A percentile compares a stretch with the other conserved stretches of the same genome.
Evolutionary conservation across 768 basidiomycete species (phyloP).

Genomic region (Leccinum longicurvipes): DNA sequence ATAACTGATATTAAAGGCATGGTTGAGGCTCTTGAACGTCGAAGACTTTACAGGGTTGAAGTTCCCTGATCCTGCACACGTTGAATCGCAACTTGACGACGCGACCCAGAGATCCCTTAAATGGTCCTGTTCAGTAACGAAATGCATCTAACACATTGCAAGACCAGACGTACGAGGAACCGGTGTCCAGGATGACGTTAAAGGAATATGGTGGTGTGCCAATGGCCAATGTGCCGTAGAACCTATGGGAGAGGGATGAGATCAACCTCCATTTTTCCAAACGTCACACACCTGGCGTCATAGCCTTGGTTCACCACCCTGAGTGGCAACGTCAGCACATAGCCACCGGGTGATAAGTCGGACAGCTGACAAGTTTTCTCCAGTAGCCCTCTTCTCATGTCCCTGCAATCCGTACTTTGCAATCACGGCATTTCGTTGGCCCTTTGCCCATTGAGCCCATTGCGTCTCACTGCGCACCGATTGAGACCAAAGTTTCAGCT

Average conservation of each 20-base stretch:
- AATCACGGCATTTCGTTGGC: slow-evolving; percentile 40
- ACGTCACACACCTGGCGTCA: slow-evolving; percentile 51
- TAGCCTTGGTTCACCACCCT: slow-evolving; percentile 62
- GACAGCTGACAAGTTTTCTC: slow-evolving; percentile 44
- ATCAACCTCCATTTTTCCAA: not conserved
- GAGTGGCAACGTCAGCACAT: slow-evolving; percentile 4
- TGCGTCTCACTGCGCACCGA: slow-evolving; percentile 17
- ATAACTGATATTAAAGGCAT: slow-evolving; percentile 40
- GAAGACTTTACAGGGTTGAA: slow-evolving; percentile 35
- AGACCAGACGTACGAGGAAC: slow-evolving; percentile 33
- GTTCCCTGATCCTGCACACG: slow-evolving; percentile 32
- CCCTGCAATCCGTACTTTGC: slow-evolving; percentile 43
- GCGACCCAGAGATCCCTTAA: slow-evolving; percentile 51
- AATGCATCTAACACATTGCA: not conserved
- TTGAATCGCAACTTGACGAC: slow-evolving; percentile 27
- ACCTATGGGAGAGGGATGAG: slow-evolving; percentile 19
- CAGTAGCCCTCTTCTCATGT: slow-evolving; percentile 39
- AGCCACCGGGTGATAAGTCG: not conserved
- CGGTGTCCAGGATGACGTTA: slow-evolving; percentile 51
- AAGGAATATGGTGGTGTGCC: slow-evolving; percentile 48
- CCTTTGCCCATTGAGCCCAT: slow-evolving; percentile 39
- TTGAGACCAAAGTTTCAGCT: slow-evolving; percentile 14
- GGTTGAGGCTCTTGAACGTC: slow-evolving; percentile 33
- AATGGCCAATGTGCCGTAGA: slow-evolving; percentile 35
- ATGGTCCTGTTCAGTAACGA: slow-evolving; percentile 21